A percentile compares a stretch with the other conserved stretches of the same genome.
phyloP scores from a whole-genome alignment of 345 rosid genomes.

The Stellera chamaejasme region DNA sequence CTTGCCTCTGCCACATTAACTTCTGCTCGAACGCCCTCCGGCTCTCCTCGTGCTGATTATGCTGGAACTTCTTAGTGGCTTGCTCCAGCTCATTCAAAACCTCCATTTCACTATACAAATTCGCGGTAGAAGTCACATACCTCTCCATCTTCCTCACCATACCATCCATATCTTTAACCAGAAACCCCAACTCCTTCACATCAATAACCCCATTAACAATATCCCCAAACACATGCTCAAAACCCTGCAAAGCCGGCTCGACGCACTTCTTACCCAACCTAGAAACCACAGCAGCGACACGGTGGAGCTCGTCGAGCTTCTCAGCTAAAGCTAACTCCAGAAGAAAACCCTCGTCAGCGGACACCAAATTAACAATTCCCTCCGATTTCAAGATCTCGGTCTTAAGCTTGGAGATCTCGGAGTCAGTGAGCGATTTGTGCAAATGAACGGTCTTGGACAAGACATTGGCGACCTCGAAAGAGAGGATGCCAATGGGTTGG shows the following conservation, averaged over 20 bases:
- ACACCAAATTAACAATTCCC: conserved; percentile 55
- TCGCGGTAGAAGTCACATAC: conserved; percentile 57
- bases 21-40: conserved; percentile 87
- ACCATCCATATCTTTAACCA: conserved; percentile 89
- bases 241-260: conserved; percentile 89
- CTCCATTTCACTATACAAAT: conserved; percentile 84
- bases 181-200: conserved; percentile 69
- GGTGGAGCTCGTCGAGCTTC: conserved; percentile 73
- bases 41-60: conserved; percentile 77
- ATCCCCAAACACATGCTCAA: conserved; percentile 91
- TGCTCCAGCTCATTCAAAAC: conserved; percentile 82
- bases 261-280: conserved; percentile 81
- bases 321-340: conserved; percentile 73
- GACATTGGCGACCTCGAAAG: conserved; percentile 85
- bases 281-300: conserved; percentile 75
- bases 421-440: conserved; percentile 70
- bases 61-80: conserved; percentile 68
- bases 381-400: conserved; percentile 54
- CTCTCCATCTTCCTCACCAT: conserved; percentile 94
- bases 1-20: conserved; percentile 91
- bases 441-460: conserved; percentile 86
- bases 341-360: conserved; percentile 55
- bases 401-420: conserved; percentile 66
- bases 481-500: conserved; percentile 61
- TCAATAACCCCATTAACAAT: conserved; percentile 64